These are phyloP conservation scores for Lichtheimia corymbifera DNA, from an alignment of 371 early-diverging fungal species.

Conservation along the genomic window DNA sequence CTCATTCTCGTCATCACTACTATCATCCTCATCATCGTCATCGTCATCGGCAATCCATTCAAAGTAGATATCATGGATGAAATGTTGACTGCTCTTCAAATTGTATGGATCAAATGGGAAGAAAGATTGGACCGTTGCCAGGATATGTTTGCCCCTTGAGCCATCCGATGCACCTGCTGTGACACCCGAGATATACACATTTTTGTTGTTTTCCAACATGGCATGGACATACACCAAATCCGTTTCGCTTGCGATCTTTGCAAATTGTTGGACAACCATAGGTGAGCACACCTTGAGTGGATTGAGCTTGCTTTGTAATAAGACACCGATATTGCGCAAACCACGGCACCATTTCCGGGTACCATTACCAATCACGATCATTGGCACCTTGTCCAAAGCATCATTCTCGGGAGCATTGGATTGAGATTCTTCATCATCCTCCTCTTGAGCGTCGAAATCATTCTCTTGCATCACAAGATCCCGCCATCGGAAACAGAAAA, in stretches of 20 bases:
- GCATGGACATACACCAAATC: constrained; percentile 88
- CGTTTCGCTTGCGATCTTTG: constrained; percentile 72
- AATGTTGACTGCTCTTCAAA: constrained; percentile 65
- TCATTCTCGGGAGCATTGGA: constrained; percentile 9
- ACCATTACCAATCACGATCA: constrained; percentile 19
- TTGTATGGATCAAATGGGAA: constrained; percentile 95
- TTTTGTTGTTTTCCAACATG: constrained; percentile 69
- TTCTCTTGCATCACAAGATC: constrained; percentile 58
- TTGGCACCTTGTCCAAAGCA: constrained; percentile 5
- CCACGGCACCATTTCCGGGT: constrained; percentile 45
- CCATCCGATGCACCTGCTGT: constrained; percentile 15
- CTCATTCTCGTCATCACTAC: constrained; percentile 46
- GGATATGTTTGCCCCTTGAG: constrained; percentile 20
- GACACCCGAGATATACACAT: constrained; percentile 41
- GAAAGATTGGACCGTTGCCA: constrained; percentile 72
- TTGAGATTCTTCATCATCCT: constrained; percentile 30
- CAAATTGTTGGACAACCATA: constrained; percentile 86
- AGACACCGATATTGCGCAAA: constrained; percentile 60
- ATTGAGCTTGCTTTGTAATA: constrained; percentile 81
- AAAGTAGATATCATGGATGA: constrained; percentile 64
- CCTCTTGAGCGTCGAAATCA: constrained; percentile 34
- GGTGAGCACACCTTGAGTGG: constrained; percentile 85
- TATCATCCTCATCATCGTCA: constrained; percentile 46
- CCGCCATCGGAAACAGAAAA: constrained; percentile 94
- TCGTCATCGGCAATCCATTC: constrained; percentile 70